Conservation (phyloP, 768 basidiomycete species). For the Mycena vulgaris region DNA sequence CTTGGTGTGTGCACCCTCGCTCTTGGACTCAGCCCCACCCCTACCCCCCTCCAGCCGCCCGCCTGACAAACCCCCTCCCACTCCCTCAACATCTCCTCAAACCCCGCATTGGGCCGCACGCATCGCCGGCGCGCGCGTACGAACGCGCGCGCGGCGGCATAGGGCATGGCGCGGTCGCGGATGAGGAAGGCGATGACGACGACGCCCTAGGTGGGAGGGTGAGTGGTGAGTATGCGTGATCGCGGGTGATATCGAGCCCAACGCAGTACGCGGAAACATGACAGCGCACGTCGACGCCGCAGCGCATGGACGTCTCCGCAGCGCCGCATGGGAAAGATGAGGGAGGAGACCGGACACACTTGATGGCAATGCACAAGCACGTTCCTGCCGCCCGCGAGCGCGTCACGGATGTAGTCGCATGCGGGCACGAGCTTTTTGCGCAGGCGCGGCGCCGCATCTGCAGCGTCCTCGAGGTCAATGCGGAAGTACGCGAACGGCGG, state of each 20-base stretch:
- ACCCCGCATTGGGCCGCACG: conserved; percentile 84
- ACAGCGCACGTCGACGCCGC: no score
- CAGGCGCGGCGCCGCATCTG: conserved; percentile 61
- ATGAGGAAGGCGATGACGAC: conserved; percentile 88
- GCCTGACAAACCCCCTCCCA: conserved; percentile 72
- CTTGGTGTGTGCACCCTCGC: no score
- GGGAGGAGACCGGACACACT: conserved; percentile 58
- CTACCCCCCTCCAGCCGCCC: no score
- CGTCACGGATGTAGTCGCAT: conserved; percentile 62
- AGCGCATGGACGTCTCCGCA: no score
- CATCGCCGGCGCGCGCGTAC: conserved; percentile 77
- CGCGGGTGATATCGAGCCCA: no score
- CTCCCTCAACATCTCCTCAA: conserved; percentile 70
- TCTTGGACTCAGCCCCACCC: no score
- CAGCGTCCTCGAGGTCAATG: conserved; percentile 63
- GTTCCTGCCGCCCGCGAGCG: conserved; percentile 65
- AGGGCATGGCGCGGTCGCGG: conserved; percentile 78
- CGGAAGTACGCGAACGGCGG: conserved; percentile 52
- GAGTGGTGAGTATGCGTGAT: no score
- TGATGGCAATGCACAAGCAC: conserved; percentile 88
- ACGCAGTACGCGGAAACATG: no score
- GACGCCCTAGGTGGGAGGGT: conserved; percentile 65
- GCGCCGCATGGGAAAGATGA: no score
- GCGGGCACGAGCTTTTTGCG: conserved; percentile 63
- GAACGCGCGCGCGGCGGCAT: conserved; percentile 72